A percentile compares a stretch with the other conserved stretches of the same genome.
These are phyloP conservation scores for Neurospora pannonica DNA, from an alignment of 495 filamentous ascomycete genomes.

Conservation along the genomic window DNA sequence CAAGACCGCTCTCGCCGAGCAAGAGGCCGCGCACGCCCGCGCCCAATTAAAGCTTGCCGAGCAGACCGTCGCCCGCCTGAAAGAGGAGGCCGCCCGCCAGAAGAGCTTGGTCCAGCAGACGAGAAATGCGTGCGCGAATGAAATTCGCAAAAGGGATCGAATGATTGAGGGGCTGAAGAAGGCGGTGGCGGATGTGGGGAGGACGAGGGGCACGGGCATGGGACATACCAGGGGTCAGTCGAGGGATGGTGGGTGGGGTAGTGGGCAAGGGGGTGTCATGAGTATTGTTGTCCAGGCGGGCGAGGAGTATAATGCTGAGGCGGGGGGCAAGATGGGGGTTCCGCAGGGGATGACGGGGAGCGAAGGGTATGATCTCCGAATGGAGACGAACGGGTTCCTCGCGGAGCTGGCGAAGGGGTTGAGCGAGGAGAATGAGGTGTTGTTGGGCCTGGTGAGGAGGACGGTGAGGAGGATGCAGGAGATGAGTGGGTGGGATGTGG, in stretches of 20 bases:
- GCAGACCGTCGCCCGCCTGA: constrained; percentile 53
- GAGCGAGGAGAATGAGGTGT: constrained; percentile 86
- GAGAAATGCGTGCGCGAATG: constrained; percentile 77
- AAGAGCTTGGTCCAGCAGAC: constrained; percentile 74
- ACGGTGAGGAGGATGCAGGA: constrained; percentile 65
- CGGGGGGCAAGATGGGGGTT: constrained; percentile 6
- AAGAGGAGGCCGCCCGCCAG: constrained; percentile 70
- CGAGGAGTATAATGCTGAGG: background rate
- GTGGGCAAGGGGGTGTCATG: constrained; percentile 38
- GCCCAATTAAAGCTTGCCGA: constrained; percentile 64
- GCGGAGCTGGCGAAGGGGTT: constrained; percentile 79
- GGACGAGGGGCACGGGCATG: constrained; percentile 37
- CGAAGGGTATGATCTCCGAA: constrained; percentile 61
- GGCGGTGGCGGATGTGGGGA: constrained; percentile 47
- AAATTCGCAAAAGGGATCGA: constrained; percentile 82
- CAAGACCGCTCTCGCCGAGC: constrained; percentile 64
- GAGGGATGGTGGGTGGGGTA: background rate
- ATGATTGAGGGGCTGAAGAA: constrained; percentile 83
- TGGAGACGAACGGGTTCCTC: constrained; percentile 87
- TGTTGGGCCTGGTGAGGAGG: constrained; percentile 63
- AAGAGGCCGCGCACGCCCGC: constrained; percentile 60
- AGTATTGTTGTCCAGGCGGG: constrained; percentile 38
- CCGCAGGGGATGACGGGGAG: constrained; percentile 42
- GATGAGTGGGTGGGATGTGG: constrained; percentile 56
- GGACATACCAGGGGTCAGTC: background rate